These are phyloP conservation scores for Alternaria burnsii DNA, from an alignment of 2,329 filamentous ascomycete species.

Conservation along the genomic window DNA sequence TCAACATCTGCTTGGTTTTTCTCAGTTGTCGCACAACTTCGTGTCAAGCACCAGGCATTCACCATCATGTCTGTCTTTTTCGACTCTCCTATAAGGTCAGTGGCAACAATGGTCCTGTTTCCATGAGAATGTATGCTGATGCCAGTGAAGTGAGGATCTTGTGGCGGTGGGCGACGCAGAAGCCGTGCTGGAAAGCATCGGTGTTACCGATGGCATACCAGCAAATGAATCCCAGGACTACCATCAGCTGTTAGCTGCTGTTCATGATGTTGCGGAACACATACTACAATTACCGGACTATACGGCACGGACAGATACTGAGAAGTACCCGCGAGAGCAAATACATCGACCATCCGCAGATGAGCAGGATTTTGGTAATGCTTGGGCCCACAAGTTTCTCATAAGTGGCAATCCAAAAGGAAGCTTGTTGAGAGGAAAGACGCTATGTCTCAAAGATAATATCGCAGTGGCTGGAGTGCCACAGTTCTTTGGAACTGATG, in stretches of 20 bases:
- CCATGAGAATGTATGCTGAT: background rate
- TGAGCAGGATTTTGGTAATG: slow-evolving; percentile 54
- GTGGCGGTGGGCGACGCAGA: slow-evolving; percentile 37
- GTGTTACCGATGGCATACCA: slow-evolving; percentile 41
- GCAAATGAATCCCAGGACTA: slow-evolving; percentile 56
- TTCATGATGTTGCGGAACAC: slow-evolving; percentile 61
- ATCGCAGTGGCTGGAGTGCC: slow-evolving; percentile 64
- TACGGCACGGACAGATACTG: slow-evolving; percentile 53
- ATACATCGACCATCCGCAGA: slow-evolving; percentile 50
- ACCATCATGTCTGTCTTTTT: slow-evolving; percentile 40
- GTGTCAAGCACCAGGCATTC: background rate
- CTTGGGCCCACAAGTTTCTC: slow-evolving; percentile 62
- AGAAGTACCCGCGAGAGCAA: slow-evolving; percentile 57
- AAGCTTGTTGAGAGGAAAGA: slow-evolving; percentile 50
- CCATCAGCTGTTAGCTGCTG: slow-evolving; percentile 59
- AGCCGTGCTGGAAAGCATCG: slow-evolving; percentile 30
- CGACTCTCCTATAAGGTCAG: slow-evolving; percentile 36
- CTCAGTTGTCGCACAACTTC: background rate
- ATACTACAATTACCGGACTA: slow-evolving; percentile 59
- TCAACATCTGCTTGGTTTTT: background rate
- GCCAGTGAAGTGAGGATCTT: slow-evolving; percentile 27
- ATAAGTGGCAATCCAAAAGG: slow-evolving; percentile 50
- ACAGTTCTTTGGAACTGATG: slow-evolving; percentile 62
- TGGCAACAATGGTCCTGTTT: background rate
- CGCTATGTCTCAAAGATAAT: slow-evolving; percentile 63